A percentile compares a stretch with the other conserved stretches of the same genome.
Conservation (phyloP, 345 rosid genomes). For the Hibiscus trionum region DNA sequence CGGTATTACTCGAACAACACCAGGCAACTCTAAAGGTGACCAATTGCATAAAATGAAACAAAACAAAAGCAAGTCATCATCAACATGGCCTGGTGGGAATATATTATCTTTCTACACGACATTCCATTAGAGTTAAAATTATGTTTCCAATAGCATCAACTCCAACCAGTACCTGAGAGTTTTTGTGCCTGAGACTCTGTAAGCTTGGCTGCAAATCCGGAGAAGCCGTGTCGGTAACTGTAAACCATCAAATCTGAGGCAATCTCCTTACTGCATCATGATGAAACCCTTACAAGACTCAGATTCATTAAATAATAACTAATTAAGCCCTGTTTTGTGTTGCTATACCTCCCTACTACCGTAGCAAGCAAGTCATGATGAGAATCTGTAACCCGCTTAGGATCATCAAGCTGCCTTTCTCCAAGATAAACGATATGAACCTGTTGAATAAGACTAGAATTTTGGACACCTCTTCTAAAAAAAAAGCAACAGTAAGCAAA, state of each 20-base stretch:
- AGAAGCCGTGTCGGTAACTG: slow-evolving; percentile 67
- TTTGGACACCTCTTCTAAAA: not conserved
- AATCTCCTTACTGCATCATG: slow-evolving; percentile 44
- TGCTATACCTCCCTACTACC: slow-evolving; percentile 50
- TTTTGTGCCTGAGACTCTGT: slow-evolving; percentile 47
- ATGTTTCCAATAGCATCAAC: not conserved
- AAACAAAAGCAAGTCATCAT: not conserved
- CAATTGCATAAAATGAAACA: not conserved
- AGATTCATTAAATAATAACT: not conserved
- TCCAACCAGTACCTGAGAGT: slow-evolving; percentile 34
- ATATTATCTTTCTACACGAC: not conserved
- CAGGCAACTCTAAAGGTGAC: slow-evolving; percentile 34
- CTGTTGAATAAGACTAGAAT: slow-evolving; percentile 23
- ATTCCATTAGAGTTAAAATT: not conserved
- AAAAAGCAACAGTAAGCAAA: not conserved
- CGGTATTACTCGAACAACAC: slow-evolving; percentile 47
- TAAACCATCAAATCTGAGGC: slow-evolving; percentile 50
- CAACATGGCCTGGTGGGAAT: not conserved
- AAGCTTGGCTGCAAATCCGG: slow-evolving; percentile 71
- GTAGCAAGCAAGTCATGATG: slow-evolving; percentile 58
- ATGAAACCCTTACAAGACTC: not conserved
- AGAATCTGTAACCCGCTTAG: slow-evolving; percentile 30
- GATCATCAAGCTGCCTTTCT: slow-evolving; percentile 39
- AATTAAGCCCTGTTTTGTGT: not conserved
- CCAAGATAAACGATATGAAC: slow-evolving; percentile 61